These are phyloP conservation scores for Pseudoneurospora amorphoporcata DNA, from an alignment of 495 filamentous ascomycete species.

Conservation along the genomic window DNA sequence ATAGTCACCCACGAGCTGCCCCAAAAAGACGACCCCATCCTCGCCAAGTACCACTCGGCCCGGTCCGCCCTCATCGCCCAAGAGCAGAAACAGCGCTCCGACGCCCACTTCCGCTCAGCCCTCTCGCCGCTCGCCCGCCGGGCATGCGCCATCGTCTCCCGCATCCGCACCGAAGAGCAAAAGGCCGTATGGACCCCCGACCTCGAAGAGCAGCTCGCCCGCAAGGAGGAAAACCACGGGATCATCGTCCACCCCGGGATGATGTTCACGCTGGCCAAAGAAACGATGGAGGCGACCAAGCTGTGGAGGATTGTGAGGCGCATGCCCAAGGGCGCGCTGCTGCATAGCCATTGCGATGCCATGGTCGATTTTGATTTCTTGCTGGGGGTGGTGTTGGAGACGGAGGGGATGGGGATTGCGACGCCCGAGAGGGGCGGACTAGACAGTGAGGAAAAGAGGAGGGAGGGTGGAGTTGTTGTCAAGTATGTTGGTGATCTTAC, in stretches of 20 bases:
- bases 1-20: conserved; percentile 41
- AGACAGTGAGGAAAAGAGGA: conserved; percentile 31
- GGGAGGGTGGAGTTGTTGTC: conserved; percentile 31
- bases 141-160: conserved; percentile 67
- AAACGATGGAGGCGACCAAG: conserved; percentile 67
- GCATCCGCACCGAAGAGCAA: conserved; percentile 68
- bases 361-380: conserved; percentile 82
- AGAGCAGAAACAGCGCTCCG: conserved; percentile 60
- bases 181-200: conserved; percentile 50
- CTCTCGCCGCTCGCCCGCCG: conserved; percentile 40
- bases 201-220: conserved; percentile 53
- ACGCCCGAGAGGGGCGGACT: conserved; percentile 40
- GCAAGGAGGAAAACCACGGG: conserved; percentile 35
- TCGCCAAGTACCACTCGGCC: conserved; percentile 66
- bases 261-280: conserved; percentile 76
- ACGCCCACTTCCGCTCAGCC: conserved; percentile 48
- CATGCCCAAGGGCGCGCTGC: conserved; percentile 84
- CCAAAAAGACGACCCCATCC: conserved; percentile 51
- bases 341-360: conserved; percentile 83
- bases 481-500: neutral
- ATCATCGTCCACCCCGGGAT: conserved; percentile 67
- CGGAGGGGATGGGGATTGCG: conserved; percentile 63
- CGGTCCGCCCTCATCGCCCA: conserved; percentile 68
- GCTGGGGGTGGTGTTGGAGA: conserved; percentile 57
- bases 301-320: conserved; percentile 71